phyloP scores from a whole-genome alignment of 805 yeast genomes.

The Grigorovia yakushimaensis region DNA sequence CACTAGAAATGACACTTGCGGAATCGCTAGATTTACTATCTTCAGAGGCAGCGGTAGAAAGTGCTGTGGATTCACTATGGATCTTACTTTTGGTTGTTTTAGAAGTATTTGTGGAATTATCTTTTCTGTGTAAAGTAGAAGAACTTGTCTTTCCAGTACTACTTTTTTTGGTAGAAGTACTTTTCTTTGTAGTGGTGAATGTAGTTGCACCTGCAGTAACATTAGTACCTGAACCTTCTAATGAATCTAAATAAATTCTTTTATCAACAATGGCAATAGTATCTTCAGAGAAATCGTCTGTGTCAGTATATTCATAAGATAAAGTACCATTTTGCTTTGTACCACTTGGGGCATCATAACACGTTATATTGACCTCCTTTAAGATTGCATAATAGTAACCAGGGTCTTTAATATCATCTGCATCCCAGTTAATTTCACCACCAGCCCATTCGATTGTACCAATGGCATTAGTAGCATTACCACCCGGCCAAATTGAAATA shows the following conservation, averaged over 20 bases:
- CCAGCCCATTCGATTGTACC: constrained; percentile 84
- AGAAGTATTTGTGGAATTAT: too few relatives aligned
- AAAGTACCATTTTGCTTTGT: constrained; percentile 36
- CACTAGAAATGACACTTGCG: constrained; percentile 1
- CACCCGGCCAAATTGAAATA: constrained; percentile 74
- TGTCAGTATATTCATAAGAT: constrained; percentile 45
- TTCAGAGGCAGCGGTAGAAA: too few relatives aligned
- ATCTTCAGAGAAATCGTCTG: constrained; percentile 37
- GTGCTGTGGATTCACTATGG: too few relatives aligned
- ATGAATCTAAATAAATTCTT: constrained; percentile 46
- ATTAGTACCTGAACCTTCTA: constrained; percentile 59
- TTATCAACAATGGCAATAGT: constrained; percentile 54
- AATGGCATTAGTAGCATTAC: constrained; percentile 39
- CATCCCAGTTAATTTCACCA: constrained; percentile 77
- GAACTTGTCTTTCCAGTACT: neutral
- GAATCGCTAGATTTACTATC: neutral
- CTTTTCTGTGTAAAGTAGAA: too few relatives aligned
- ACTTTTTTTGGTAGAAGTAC: neutral
- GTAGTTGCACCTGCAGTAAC: constrained; percentile 28
- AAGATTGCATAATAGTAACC: constrained; percentile 77
- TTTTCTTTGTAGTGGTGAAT: constrained; percentile 1
- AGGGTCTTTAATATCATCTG: constrained; percentile 56
- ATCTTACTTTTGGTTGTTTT: neutral
- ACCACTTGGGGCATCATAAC: constrained; percentile 64
- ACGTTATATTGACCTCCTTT: constrained; percentile 48